Evolutionary conservation across 1,284 basidiomycete species (phyloP).

Genomic region (Anthracocystis setariae): DNA sequence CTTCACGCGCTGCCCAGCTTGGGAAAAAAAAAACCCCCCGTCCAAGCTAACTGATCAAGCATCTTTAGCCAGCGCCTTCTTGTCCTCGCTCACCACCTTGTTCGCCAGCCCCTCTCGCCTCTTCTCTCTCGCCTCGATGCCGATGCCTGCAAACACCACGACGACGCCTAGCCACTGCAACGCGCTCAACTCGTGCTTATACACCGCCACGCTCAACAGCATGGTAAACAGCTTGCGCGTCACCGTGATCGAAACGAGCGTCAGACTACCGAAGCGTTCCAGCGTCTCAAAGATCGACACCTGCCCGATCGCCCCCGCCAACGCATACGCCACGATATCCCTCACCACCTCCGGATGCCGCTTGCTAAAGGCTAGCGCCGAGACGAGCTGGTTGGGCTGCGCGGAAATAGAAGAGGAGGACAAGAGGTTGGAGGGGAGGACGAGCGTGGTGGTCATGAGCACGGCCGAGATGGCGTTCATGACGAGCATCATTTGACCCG

Average conservation of each 20-base stretch:
- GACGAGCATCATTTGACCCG: slow-evolving; percentile 99
- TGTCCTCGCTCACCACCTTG: slow-evolving; percentile 34
- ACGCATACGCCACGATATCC: slow-evolving; percentile 84
- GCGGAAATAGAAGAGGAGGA: slow-evolving; percentile 55
- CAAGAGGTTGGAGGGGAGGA: slow-evolving; percentile 79
- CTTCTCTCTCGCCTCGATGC: slow-evolving; percentile 81
- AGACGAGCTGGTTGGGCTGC: slow-evolving; percentile 36
- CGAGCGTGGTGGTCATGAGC: slow-evolving; percentile 53
- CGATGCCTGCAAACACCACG: slow-evolving; percentile 92
- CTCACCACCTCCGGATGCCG: slow-evolving; percentile 80
- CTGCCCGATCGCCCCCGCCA: slow-evolving; percentile 92
- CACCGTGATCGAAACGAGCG: slow-evolving; percentile 70
- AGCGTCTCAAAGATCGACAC: slow-evolving; percentile 98
- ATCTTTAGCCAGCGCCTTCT: slow-evolving; percentile 44
- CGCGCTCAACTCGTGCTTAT: slow-evolving; percentile 82
- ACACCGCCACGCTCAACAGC: slow-evolving; percentile 92
- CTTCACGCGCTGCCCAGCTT: no score
- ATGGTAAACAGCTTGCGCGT: slow-evolving; percentile 99
- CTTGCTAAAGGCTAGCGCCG: slow-evolving; percentile 74
- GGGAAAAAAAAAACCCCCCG: no score
- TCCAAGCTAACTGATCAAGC: slow-evolving; percentile 14
- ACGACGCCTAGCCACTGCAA: slow-evolving; percentile 92
- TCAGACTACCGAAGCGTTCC: slow-evolving; percentile 92
- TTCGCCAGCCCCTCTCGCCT: slow-evolving; percentile 44
- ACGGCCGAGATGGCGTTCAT: slow-evolving; percentile 78